These are phyloP conservation scores for Avicennia marina DNA, from an alignment of 257 asterid genomes.

Conservation along the genomic window DNA sequence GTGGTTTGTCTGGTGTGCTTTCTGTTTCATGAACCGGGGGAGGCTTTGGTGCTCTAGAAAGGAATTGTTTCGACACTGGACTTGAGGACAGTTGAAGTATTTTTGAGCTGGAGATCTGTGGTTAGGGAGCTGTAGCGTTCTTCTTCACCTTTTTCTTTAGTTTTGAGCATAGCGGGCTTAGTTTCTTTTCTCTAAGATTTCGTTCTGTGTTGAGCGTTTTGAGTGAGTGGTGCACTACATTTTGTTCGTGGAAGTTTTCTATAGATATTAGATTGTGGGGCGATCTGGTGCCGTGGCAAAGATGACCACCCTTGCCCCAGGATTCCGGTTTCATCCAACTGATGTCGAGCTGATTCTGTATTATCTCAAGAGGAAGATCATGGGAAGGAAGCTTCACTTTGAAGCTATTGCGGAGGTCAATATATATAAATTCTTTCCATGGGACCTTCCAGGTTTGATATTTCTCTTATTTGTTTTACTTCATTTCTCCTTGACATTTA, in stretches of 20 bases:
- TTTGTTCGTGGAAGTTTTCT: conserved; percentile 8
- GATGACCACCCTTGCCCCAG: conserved; percentile 58
- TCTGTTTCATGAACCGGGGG: conserved; percentile 66
- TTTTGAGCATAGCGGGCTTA: background rate
- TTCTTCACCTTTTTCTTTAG: background rate
- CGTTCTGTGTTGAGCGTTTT: conserved; percentile 16
- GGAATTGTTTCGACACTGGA: conserved; percentile 78
- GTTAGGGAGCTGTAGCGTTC: conserved; percentile 21
- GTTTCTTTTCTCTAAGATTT: background rate
- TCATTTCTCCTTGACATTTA: background rate
- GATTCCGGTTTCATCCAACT: conserved; percentile 90
- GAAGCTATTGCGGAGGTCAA: too few species aligned
- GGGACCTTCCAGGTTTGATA: conserved; percentile 85
- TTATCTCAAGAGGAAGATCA: conserved; percentile 68
- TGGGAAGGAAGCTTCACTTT: conserved; percentile 52
- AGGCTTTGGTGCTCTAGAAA: conserved; percentile 63
- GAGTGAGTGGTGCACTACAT: background rate
- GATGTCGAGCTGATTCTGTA: conserved; percentile 74
- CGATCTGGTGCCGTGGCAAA: conserved; percentile 28
- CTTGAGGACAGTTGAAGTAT: conserved; percentile 40
- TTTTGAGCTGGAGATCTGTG: conserved; percentile 12
- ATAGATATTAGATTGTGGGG: conserved; percentile 19
- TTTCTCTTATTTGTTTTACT: background rate
- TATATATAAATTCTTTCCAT: too few species aligned
- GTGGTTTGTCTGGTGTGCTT: conserved; percentile 55